These are phyloP conservation scores for Scenedesmus sp. DNA, from an alignment of 163 green algal species.

Conservation along the genomic window DNA sequence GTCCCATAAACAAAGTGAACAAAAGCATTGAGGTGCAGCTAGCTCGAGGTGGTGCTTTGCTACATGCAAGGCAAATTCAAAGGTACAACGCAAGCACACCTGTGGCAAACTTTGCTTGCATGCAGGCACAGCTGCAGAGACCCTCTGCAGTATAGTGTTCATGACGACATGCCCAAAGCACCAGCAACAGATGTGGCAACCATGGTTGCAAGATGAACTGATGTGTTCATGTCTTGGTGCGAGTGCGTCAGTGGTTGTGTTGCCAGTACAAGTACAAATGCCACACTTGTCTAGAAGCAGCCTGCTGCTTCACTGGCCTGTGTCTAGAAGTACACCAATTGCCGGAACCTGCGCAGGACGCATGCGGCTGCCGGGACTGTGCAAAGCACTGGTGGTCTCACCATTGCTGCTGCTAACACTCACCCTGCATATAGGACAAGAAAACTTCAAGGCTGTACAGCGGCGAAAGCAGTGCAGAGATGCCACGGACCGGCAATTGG, in stretches of 20 bases:
- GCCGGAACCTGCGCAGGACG: no score
- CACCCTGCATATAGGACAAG: slow-evolving; percentile 18
- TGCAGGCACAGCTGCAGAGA: no score
- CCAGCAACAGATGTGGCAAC: background rate
- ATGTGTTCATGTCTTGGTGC: background rate
- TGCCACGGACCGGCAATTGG: background rate
- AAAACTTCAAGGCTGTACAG: slow-evolving; percentile 17
- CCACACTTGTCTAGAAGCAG: no score
- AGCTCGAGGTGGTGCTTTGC: background rate
- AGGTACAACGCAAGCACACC: background rate
- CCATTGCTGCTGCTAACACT: background rate
- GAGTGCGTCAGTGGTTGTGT: no score
- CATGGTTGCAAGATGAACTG: no score
- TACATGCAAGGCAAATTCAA: background rate
- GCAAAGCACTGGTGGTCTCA: background rate
- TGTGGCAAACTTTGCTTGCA: no score
- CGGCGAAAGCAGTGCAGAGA: background rate
- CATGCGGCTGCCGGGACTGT: no score
- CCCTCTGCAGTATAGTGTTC: background rate
- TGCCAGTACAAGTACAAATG: background rate
- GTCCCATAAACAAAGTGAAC: no score
- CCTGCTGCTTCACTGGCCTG: background rate
- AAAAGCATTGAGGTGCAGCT: background rate
- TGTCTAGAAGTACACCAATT: no score
- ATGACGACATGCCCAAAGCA: background rate